Percentiles rank a stretch among this genome's conserved stretches.
Evolutionary conservation across 495 filamentous ascomycete species (phyloP).

Genomic region (Jackrogersella minutella): DNA sequence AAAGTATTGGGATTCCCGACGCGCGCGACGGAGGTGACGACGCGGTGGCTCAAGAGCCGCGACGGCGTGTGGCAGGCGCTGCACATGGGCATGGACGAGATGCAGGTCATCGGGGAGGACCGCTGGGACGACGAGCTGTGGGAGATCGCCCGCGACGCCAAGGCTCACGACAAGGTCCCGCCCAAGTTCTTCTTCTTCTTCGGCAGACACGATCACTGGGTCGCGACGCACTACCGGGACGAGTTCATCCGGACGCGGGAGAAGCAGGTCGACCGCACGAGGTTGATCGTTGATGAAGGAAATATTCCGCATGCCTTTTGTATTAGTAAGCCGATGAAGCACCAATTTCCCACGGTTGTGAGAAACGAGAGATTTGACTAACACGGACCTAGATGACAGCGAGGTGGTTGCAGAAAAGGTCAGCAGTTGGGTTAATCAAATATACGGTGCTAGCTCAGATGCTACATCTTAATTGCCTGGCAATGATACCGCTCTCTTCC

Average conservation of each 20-base stretch:
- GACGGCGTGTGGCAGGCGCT: conserved; percentile 76
- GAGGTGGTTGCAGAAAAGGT: conserved; percentile 73
- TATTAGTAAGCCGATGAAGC: conserved; percentile 67
- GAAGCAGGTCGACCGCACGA: conserved; percentile 58
- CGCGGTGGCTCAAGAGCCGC: conserved; percentile 66
- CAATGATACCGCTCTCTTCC: background rate
- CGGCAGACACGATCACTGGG: conserved; percentile 81
- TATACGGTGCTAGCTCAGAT: conserved; percentile 37
- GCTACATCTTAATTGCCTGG: background rate
- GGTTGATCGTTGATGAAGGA: conserved; percentile 76
- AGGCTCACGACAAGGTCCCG: conserved; percentile 39
- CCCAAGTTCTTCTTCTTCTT: conserved; percentile 81
- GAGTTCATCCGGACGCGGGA: conserved; percentile 67
- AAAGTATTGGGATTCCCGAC: conserved; percentile 62
- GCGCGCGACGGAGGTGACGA: conserved; percentile 67
- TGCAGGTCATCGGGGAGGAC: conserved; percentile 76
- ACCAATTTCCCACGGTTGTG: background rate
- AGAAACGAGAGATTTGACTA: conserved; percentile 2
- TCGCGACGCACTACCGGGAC: conserved; percentile 77
- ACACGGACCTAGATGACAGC: conserved; percentile 60
- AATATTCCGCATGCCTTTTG: conserved; percentile 84
- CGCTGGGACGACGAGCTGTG: conserved; percentile 83
- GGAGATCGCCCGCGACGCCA: conserved; percentile 64
- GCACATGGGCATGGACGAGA: conserved; percentile 70
- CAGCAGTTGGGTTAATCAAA: conserved; percentile 65